These are phyloP conservation scores for Phytopythium ostracodes DNA, from an alignment of 352 stramenopile genomes.

Conservation along the genomic window DNA sequence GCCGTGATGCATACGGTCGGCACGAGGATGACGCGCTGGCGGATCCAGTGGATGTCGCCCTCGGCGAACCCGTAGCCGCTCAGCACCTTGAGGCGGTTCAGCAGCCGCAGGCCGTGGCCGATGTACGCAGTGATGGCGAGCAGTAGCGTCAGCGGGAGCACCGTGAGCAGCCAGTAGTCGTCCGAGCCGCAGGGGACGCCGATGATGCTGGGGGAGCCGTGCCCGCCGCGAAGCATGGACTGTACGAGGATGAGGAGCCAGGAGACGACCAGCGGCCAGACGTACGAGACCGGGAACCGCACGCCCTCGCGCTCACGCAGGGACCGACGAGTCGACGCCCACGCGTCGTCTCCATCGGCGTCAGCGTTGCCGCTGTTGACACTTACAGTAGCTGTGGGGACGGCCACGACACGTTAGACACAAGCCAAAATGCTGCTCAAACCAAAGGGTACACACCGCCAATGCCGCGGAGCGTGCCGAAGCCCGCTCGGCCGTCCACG, in stretches of 20 bases:
- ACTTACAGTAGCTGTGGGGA: not conserved
- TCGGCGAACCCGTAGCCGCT: constrained; percentile 76
- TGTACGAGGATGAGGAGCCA: constrained; percentile 75
- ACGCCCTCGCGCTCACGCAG: constrained; percentile 46
- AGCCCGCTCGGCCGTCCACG: constrained; percentile 13
- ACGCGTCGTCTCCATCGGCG: constrained; percentile 31
- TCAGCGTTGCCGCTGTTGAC: not conserved
- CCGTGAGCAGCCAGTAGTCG: constrained; percentile 92
- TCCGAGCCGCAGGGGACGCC: constrained; percentile 91
- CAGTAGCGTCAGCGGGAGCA: constrained; percentile 77
- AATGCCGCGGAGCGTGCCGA: constrained; percentile 33
- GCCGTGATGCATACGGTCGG: constrained; percentile 92
- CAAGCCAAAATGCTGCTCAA: not conserved
- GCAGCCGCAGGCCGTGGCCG: constrained; percentile 52
- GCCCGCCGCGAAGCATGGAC: constrained; percentile 64
- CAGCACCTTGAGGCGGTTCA: constrained; percentile 72
- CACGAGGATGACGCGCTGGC: constrained; percentile 86
- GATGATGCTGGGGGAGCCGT: constrained; percentile 69
- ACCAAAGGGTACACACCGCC: not conserved
- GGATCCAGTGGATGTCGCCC: constrained; percentile 95
- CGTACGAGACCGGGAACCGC: constrained; percentile 53
- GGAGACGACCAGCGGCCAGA: constrained; percentile 48
- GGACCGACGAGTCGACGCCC: constrained; percentile 28
- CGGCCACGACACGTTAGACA: not conserved
- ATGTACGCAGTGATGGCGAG: constrained; percentile 51